phyloP scores from a whole-genome alignment of 352 stramenopile species.

The Globisporangium paddicum region DNA sequence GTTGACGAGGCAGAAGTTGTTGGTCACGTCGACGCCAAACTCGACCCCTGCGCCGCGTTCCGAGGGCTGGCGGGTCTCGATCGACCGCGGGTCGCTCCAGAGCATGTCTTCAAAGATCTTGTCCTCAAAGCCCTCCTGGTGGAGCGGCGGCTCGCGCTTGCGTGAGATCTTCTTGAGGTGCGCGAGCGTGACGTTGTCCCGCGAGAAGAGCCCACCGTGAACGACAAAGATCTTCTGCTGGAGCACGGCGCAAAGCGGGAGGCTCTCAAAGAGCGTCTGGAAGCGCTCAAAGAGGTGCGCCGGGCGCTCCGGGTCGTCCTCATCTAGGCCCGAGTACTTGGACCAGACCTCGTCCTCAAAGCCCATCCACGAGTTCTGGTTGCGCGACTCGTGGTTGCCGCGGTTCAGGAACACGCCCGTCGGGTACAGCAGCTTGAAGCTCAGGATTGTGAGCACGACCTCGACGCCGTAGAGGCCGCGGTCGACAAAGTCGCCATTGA shows the following conservation, averaged over 20 bases:
- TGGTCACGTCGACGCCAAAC: constrained; percentile 91
- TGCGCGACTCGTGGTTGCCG: constrained; percentile 95
- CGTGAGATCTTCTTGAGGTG: constrained; percentile 89
- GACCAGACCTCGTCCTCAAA: constrained; percentile 89
- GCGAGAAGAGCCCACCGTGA: constrained; percentile 91
- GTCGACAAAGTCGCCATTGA: constrained; percentile 97
- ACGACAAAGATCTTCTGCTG: constrained; percentile 93
- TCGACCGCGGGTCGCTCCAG: constrained; percentile 89
- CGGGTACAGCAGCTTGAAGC: constrained; percentile 81
- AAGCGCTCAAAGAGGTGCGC: constrained; percentile 60
- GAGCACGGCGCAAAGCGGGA: constrained; percentile 90
- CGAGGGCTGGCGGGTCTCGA: constrained; percentile 65
- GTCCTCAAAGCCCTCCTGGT: constrained; percentile 86
- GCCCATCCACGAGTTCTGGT: constrained; percentile 93
- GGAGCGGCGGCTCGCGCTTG: constrained; percentile 89
- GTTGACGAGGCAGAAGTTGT: constrained; percentile 94
- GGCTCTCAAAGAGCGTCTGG: constrained; percentile 77
- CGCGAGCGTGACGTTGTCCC: constrained; percentile 88
- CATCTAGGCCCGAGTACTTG: constrained; percentile 69
- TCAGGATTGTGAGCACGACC: constrained; percentile 68
- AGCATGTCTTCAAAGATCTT: constrained; percentile 93
- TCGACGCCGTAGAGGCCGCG: constrained; percentile 88
- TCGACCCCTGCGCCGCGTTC: constrained; percentile 89
- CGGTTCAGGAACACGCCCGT: constrained; percentile 89
- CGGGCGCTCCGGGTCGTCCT: constrained; percentile 54